These are phyloP conservation scores for Fomitopsis pulvina DNA, from an alignment of 768 basidiomycete species.

Conservation along the genomic window DNA sequence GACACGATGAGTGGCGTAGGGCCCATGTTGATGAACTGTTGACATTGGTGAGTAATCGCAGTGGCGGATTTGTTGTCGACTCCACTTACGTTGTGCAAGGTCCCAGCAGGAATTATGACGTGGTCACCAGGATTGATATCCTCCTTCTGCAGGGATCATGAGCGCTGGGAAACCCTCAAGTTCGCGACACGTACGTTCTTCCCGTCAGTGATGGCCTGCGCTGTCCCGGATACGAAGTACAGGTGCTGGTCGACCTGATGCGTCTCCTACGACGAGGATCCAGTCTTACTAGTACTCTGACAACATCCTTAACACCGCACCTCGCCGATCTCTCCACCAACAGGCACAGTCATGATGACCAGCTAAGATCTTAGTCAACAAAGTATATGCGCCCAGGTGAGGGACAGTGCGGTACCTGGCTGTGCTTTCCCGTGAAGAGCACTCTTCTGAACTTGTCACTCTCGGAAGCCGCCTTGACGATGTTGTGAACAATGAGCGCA, in stretches of 20 bases:
- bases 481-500: slow-evolving; percentile 18
- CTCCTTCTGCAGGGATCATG: slow-evolving; percentile 4
- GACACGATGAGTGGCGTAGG: slow-evolving; percentile 20
- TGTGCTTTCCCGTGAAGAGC: slow-evolving; percentile 21
- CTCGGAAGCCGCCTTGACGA: slow-evolving; percentile 17
- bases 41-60: slow-evolving; percentile 3
- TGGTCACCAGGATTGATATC: slow-evolving; percentile 19
- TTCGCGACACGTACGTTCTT: slow-evolving; percentile 5
- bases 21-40: slow-evolving; percentile 22
- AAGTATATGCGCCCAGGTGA: not conserved
- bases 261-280: slow-evolving; percentile 13
- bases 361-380: slow-evolving; percentile 6
- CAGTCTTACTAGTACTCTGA: not conserved
- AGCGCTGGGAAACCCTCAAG: not conserved
- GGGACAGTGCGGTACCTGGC: slow-evolving; percentile 14
- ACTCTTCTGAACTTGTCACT: slow-evolving; percentile 24
- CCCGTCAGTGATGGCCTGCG: slow-evolving; percentile 19
- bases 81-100: slow-evolving; percentile 20
- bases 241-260: slow-evolving; percentile 24
- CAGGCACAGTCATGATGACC: slow-evolving; percentile 24
- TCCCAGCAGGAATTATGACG: slow-evolving; percentile 23
- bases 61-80: not conserved
- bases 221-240: slow-evolving; percentile 21
- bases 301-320: slow-evolving; percentile 3
- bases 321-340: slow-evolving; percentile 23